Evolutionary conservation across 345 rosid genomes (phyloP), one percentile per base, ranked within the genome.

Genomic region (Syzygium aqueum): DNA sequence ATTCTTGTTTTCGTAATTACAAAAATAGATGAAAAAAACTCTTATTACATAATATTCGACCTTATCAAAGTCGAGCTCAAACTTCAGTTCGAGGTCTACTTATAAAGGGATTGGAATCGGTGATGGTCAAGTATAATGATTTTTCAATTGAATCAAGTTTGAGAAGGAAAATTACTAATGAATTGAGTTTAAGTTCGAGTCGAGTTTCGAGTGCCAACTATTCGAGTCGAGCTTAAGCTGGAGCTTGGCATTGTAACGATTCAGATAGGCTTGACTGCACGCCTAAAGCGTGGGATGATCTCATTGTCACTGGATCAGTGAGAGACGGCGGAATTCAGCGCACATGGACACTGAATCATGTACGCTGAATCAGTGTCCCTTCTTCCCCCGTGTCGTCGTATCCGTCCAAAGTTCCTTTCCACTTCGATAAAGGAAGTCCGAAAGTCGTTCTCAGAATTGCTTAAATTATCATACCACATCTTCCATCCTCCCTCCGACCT

Each of bases 1-100:
- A 19, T 33, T 33, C 4, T 0, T 19, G 0, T 2, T 21, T 7
- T 0, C 4, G 37, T 1, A 37, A 73, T 33, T 9, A 33, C 9
- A 33, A 67, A 33, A 67, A 17, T 0, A 5, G 1, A 37, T 0
- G 9, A 73, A 22, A 19, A 10, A 37, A 33, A 6, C 77, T 65
- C 49, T 37, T 19, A 19, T 19, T 19, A 19, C 80, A 73, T 37
- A 19, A 19, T 73, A 37, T 73, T 73, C 22, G 13, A 40, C 25
- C 80, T 73, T 9, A 37, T 5, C 19, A n/a, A 28, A 19, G 25
- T 73, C 14, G 11, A 73, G 80, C 63, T 56, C 63, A 56, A 23
- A 56, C 63, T 23, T 13, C 10, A 23, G 7, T 33, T 37, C 2
- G 27, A 33, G 23, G 11, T 73, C 11, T 33, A 10, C 49, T 9